These are phyloP conservation scores for Aleurites moluccanus DNA, from an alignment of 441 rosid species.

Conservation along the genomic window DNA sequence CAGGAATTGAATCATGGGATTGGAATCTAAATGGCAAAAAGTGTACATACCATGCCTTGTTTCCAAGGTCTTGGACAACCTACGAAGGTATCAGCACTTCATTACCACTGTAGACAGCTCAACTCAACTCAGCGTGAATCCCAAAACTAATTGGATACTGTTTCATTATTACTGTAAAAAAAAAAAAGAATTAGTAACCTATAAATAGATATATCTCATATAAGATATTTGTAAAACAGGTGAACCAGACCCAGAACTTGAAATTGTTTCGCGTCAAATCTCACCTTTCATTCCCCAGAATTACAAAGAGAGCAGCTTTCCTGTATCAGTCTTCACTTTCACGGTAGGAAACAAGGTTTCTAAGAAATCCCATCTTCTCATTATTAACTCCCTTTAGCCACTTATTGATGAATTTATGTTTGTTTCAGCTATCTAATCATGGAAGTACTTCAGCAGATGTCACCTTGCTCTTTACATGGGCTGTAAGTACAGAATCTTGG, in stretches of 20 bases:
- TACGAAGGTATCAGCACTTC: constrained; percentile 64
- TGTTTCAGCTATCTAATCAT: constrained; percentile 61
- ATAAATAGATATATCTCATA: background rate
- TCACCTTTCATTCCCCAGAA: constrained; percentile 95
- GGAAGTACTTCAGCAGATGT: constrained; percentile 69
- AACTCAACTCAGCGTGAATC: too few species aligned
- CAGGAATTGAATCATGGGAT: constrained; percentile 87
- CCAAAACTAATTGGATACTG: too few species aligned
- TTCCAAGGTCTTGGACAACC: constrained; percentile 92
- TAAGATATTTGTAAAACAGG: constrained; percentile 42
- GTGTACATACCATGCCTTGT: constrained; percentile 85
- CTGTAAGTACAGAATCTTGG: constrained; percentile 53
- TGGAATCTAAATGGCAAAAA: constrained; percentile 78
- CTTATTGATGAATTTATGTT: constrained; percentile 18
- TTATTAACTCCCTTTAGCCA: background rate
- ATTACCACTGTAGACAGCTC: constrained; percentile 10
- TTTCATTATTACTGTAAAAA: too few species aligned
- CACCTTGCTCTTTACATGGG: constrained; percentile 88
- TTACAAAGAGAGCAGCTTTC: constrained; percentile 91
- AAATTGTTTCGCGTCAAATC: constrained; percentile 78
- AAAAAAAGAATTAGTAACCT: background rate
- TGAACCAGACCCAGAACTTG: constrained; percentile 87
- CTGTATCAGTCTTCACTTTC: constrained; percentile 78
- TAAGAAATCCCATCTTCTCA: background rate
- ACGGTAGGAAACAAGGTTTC: constrained; percentile 45